A percentile compares a stretch with the other conserved stretches of the same genome.
Conservation (phyloP, 257 asterid genomes). For the Datura wrightii region DNA sequence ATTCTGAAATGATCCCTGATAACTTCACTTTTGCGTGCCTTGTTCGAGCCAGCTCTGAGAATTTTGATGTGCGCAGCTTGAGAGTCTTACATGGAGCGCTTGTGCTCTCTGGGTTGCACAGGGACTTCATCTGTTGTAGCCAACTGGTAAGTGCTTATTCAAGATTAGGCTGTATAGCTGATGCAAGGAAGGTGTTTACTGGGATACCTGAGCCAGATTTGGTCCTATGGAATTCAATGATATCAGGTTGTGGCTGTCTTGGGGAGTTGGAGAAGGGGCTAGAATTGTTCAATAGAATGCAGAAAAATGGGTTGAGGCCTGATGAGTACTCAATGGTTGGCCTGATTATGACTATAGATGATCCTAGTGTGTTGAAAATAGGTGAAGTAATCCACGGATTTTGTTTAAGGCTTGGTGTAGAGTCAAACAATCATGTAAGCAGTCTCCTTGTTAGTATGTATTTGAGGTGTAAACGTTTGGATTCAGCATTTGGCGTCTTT, state of each 20-base stretch:
- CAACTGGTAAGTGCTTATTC: constrained; percentile 77
- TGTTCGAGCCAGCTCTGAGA: constrained; percentile 66
- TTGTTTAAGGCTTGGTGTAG: constrained; percentile 60
- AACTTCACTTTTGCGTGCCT: constrained; percentile 76
- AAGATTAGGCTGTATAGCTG: constrained; percentile 54
- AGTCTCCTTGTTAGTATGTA: constrained; percentile 73
- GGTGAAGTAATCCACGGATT: constrained; percentile 67
- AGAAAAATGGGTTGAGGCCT: constrained; percentile 50
- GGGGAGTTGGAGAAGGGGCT: constrained; percentile 58
- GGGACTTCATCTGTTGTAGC: constrained; percentile 66
- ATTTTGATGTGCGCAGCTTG: constrained; percentile 41
- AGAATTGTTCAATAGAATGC: constrained; percentile 55
- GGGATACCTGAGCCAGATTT: constrained; percentile 68
- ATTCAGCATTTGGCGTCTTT: constrained; percentile 56
- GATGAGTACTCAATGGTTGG: constrained; percentile 83
- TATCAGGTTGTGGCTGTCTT: constrained; percentile 60
- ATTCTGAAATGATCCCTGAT: constrained; percentile 65
- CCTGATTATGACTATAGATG: constrained; percentile 47
- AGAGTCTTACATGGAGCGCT: constrained; percentile 61
- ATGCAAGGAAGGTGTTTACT: constrained; percentile 57
- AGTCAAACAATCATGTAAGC: constrained; percentile 60
- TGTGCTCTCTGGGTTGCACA: constrained; percentile 60
- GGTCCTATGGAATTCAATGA: constrained; percentile 80
- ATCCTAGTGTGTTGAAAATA: constrained; percentile 33
- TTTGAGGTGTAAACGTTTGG: constrained; percentile 56